Conservation (phyloP, 805 yeast species). For the Ogataea dorogensis region DNA sequence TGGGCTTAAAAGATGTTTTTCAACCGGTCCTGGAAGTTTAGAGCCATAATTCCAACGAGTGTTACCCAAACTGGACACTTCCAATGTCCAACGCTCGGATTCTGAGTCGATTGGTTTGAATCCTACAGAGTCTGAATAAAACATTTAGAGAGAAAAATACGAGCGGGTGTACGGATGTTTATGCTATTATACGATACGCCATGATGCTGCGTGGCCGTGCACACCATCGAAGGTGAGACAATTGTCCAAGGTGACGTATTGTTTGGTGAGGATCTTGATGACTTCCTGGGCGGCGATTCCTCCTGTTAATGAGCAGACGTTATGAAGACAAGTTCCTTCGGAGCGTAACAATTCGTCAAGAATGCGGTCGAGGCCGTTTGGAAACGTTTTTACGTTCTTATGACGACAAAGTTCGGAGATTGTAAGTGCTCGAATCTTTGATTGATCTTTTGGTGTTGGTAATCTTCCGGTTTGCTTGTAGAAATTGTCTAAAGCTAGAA, state of each 20-base stretch:
- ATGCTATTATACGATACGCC: slow-evolving; percentile 17
- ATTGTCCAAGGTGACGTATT: slow-evolving; percentile 77
- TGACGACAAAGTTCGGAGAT: slow-evolving; percentile 29
- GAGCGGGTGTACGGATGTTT: slow-evolving; percentile 1
- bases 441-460: slow-evolving; percentile 21
- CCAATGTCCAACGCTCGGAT: slow-evolving; percentile 68
- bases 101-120: slow-evolving; percentile 55
- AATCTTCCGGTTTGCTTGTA: slow-evolving; percentile 20
- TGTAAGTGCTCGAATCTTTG: slow-evolving; percentile 23
- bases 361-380: slow-evolving; percentile 39
- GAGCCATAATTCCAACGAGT: slow-evolving; percentile 71
- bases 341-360: slow-evolving; percentile 42
- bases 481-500: slow-evolving; percentile 36
- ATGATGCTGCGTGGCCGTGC: slow-evolving; percentile 42
- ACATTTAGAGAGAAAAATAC: slow-evolving; percentile 18
- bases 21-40: slow-evolving; percentile 1
- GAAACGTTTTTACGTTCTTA: slow-evolving; percentile 23
- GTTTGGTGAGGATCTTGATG: slow-evolving; percentile 70
- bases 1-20: slow-evolving; percentile 1
- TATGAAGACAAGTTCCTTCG: slow-evolving; percentile 49
- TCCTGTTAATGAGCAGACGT: slow-evolving; percentile 69
- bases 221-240: slow-evolving; percentile 73
- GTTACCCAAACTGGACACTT: slow-evolving; percentile 68
- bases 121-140: slow-evolving; percentile 69
- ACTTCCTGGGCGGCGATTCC: slow-evolving; percentile 87